Conservation (phyloP, 352 stramenopile genomes). For the Thalassiosira hispida region DNA sequence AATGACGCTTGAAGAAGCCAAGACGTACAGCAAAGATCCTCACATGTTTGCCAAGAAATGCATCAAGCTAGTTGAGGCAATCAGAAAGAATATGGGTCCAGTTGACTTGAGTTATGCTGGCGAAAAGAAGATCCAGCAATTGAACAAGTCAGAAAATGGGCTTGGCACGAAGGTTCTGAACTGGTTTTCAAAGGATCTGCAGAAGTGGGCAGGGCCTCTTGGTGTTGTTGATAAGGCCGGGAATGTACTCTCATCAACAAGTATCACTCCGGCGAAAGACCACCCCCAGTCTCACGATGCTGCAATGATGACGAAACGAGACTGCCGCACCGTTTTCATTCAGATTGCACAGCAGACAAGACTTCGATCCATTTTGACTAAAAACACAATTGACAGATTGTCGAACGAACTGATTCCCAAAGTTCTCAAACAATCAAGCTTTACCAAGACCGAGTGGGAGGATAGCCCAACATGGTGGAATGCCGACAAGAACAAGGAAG, state of each 20-base stretch:
- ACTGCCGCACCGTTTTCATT: constrained; percentile 68
- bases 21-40: constrained; percentile 44
- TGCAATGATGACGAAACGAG: constrained; percentile 66
- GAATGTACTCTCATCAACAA: constrained; percentile 58
- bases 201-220: constrained; percentile 50
- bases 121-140: constrained; percentile 50
- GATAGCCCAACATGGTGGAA: constrained; percentile 77
- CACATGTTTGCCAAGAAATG: constrained; percentile 59
- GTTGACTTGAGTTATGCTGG: constrained; percentile 54
- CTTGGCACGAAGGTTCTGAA: constrained; percentile 72
- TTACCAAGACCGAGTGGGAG: constrained; percentile 66
- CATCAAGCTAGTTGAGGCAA: constrained; percentile 77
- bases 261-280: constrained; percentile 50
- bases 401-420: constrained; percentile 50
- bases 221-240: constrained; percentile 59
- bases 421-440: constrained; percentile 64
- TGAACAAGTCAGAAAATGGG: constrained; percentile 75
- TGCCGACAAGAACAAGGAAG: constrained; percentile 15
- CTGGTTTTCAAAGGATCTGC: constrained; percentile 75
- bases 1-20: constrained; percentile 46
- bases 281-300: constrained; percentile 59
- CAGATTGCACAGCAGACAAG: constrained; percentile 77
- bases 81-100: constrained; percentile 68
- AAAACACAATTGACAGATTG: constrained; percentile 54
- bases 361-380: constrained; percentile 73